Conservation (phyloP, 441 rosid species). For the Flueggea neowawraea region DNA sequence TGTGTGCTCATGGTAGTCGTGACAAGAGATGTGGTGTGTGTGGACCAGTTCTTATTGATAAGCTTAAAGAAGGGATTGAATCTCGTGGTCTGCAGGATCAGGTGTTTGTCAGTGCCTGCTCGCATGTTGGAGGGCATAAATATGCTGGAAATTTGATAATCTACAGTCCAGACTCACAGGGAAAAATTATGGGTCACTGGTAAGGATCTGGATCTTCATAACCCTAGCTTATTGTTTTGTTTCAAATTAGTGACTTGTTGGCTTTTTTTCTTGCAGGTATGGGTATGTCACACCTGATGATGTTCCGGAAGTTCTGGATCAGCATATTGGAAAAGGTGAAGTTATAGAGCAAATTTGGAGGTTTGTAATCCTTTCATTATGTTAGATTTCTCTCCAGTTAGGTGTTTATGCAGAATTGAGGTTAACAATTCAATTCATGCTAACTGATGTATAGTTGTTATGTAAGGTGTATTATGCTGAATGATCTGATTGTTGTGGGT, state of each 20-base stretch:
- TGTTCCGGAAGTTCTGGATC: constrained; percentile 82
- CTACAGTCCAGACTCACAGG: constrained; percentile 60
- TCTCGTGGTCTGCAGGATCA: constrained; percentile 53
- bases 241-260: no score
- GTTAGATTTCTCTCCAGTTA: no score
- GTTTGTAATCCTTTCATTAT: constrained; percentile 26
- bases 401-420: no score
- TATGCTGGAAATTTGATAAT: constrained; percentile 92
- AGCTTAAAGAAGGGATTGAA: constrained; percentile 55
- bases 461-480: no score
- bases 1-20: constrained; percentile 87
- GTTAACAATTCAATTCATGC: no score
- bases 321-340: constrained; percentile 78
- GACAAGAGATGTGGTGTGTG: constrained; percentile 96
- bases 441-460: no score
- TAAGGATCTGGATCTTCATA: constrained; percentile 13
- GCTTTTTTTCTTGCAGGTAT: constrained; percentile 50
- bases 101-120: constrained; percentile 67
- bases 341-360: constrained; percentile 79
- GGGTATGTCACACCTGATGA: constrained; percentile 95
- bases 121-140: constrained; percentile 96
- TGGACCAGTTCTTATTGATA: constrained; percentile 82
- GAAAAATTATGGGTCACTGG: constrained; percentile 85
- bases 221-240: constrained; percentile 1
- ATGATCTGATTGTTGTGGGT: no score